A percentile compares a stretch with the other conserved stretches of the same genome.
Conservation (phyloP, 768 basidiomycete genomes). For the Kwoniella heveanensis region DNA sequence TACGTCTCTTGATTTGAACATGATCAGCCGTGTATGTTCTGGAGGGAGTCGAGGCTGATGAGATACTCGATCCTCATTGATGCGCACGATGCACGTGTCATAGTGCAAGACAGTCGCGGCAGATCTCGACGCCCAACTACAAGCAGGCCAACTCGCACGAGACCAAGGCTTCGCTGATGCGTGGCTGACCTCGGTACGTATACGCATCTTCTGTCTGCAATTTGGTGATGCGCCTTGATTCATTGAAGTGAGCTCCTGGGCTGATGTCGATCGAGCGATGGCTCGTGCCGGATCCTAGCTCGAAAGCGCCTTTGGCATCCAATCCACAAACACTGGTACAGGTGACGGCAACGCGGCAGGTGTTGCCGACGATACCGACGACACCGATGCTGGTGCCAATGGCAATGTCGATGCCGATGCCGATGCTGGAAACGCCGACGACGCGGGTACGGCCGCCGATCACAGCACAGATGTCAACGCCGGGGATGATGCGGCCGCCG, state of each 20-base stretch:
- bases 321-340: constrained; percentile 23
- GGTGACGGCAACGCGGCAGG: constrained; percentile 11
- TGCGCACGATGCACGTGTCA: too few relatives aligned
- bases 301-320: constrained; percentile 36
- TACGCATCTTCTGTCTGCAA: background rate
- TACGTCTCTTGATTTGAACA: too few relatives aligned
- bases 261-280: too few relatives aligned
- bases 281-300: too few relatives aligned
- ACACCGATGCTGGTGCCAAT: constrained; percentile 12
- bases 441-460: too few relatives aligned
- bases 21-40: too few relatives aligned
- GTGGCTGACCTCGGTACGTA: constrained; percentile 38
- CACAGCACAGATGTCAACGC: too few relatives aligned
- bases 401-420: constrained; percentile 16
- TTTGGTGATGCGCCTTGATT: too few relatives aligned
- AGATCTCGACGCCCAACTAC: constrained; percentile 24
- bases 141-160: constrained; percentile 19
- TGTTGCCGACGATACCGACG: constrained; percentile 10
- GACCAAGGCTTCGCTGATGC: constrained; percentile 41
- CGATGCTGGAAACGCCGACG: constrained; percentile 6
- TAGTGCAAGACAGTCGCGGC: constrained; percentile 36
- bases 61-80: too few relatives aligned
- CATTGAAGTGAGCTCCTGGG: too few relatives aligned
- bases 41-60: too few relatives aligned
- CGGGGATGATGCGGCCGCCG: background rate